Evolutionary conservation across 2,329 filamentous ascomycete genomes (phyloP), one percentile per base, ranked within the genome.

Genomic region (Fusarium sp.): DNA sequence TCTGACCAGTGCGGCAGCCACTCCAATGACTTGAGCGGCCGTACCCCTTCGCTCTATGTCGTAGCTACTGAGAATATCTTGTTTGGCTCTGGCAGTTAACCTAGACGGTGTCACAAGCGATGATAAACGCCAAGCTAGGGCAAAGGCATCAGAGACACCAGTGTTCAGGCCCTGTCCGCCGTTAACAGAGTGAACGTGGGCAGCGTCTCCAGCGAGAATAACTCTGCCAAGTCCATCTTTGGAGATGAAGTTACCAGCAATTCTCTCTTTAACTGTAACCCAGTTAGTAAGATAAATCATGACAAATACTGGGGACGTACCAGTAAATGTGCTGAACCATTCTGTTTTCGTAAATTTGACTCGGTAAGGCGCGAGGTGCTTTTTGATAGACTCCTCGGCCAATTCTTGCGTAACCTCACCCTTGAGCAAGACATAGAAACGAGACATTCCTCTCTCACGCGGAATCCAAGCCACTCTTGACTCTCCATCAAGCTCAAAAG

Each of bases 91-190:
- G 0, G 49, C 10, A 2, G 47, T 45, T 0, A 72, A 21, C 59
- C 74, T 3, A 66, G 74, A 64, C 16, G 75, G 62, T 9, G 71
- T 76, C 11, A 78, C 37, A 1, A 76, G 75, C 3, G 68, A 21
- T 4, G 48, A 80, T 0, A 88, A 71, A 37, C 87, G 86, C 86
- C 87, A 89, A 11, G 82, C 82, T 2, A 89, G 73, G 45, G 84
- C 85, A 28, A 87, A 84, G 0, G 86, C 85, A 72, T 89, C 87
- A 8, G 85, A 83, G 32, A 88, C 82, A 5, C 87, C 87, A 0
- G 86, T 88, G 68, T 89, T 89, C 69, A 89, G 81, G 1, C 87
- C 87, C 66, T 88, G 86, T 0, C 86, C 87, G 0, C 86, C 87
- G 11, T 86, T 85, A 37, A 86, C 85, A 2, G 81, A 86, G 60